Conservation (phyloP, 2,329 filamentous ascomycete genomes). For the Botryosphaeria agaves region DNA sequence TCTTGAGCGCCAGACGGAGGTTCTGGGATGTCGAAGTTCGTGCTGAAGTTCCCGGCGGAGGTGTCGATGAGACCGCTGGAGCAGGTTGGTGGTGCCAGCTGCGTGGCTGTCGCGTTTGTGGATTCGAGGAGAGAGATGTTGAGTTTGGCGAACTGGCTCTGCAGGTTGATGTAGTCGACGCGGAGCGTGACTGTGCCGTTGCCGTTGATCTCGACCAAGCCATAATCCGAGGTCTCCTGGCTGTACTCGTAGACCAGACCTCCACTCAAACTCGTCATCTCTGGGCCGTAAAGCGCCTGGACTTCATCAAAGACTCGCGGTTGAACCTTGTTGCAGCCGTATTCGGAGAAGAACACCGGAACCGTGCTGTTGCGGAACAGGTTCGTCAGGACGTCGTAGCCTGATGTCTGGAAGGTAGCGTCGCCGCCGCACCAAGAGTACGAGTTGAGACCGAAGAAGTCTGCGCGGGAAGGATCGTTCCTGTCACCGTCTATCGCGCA, state of each 20-base stretch:
- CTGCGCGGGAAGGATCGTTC: slow-evolving; percentile 42
- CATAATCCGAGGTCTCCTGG: slow-evolving; percentile 46
- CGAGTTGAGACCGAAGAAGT: slow-evolving; percentile 64
- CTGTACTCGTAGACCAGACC: slow-evolving; percentile 71
- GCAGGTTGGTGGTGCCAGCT: slow-evolving; percentile 46
- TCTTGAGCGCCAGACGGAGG: slow-evolving; percentile 49
- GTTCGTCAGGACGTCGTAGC: slow-evolving; percentile 44
- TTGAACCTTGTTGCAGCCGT: slow-evolving; percentile 57
- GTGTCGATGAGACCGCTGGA: slow-evolving; percentile 48
- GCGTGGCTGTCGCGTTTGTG: slow-evolving; percentile 38
- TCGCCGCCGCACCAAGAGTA: slow-evolving; percentile 57
- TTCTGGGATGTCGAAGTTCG: slow-evolving; percentile 60
- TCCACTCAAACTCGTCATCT: slow-evolving; percentile 60
- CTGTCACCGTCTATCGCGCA: slow-evolving; percentile 39
- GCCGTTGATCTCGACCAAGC: slow-evolving; percentile 26
- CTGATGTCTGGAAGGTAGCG: slow-evolving; percentile 43
- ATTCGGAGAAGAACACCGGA: slow-evolving; percentile 70
- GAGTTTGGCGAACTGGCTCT: slow-evolving; percentile 56
- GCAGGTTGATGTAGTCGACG: slow-evolving; percentile 46
- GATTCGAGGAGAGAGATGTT: slow-evolving; percentile 52
- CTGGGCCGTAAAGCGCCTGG: slow-evolving; percentile 47
- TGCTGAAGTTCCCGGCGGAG: slow-evolving; percentile 48
- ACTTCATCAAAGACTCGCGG: slow-evolving; percentile 66
- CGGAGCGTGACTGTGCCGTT: slow-evolving; percentile 25
- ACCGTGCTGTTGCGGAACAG: slow-evolving; percentile 50